Evolutionary conservation across 2,329 filamentous ascomycete species (phyloP).

Genomic region (Beauveria bassiana): DNA sequence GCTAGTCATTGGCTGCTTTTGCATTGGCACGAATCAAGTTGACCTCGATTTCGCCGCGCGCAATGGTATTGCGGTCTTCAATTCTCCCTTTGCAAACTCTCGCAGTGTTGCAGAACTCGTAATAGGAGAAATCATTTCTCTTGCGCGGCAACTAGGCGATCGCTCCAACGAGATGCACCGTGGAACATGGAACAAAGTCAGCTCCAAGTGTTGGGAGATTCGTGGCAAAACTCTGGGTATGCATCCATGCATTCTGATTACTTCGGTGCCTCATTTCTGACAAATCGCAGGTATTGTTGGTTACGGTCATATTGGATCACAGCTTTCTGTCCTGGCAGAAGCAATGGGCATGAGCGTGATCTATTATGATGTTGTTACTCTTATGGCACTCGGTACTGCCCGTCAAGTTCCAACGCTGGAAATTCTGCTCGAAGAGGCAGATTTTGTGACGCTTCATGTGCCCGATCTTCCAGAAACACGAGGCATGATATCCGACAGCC

Average conservation of each 20-base stretch:
- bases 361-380: slow-evolving; percentile 89
- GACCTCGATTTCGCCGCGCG: slow-evolving; percentile 75
- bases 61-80: slow-evolving; percentile 94
- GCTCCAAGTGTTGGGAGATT: slow-evolving; percentile 94
- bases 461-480: slow-evolving; percentile 89
- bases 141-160: slow-evolving; percentile 88
- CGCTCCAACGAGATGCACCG: slow-evolving; percentile 90
- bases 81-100: slow-evolving; percentile 97
- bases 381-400: slow-evolving; percentile 89
- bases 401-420: slow-evolving; percentile 74
- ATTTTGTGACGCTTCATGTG: slow-evolving; percentile 93
- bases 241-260: slow-evolving; percentile 14
- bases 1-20: slow-evolving; percentile 95
- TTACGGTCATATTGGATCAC: slow-evolving; percentile 94
- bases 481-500: slow-evolving; percentile 74
- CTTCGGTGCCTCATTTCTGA: neutral
- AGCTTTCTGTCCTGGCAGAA: slow-evolving; percentile 90
- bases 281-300: slow-evolving; percentile 68
- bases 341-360: slow-evolving; percentile 98
- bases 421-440: slow-evolving; percentile 66
- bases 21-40: slow-evolving; percentile 96
- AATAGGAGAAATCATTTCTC: slow-evolving; percentile 84
- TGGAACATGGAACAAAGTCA: slow-evolving; percentile 97
- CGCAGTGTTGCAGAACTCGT: slow-evolving; percentile 94
- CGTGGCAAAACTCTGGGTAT: slow-evolving; percentile 88